Evolutionary conservation across 495 filamentous ascomycete genomes (phyloP), one percentile per base, ranked within the genome.

Genomic region (Podospora fimiseda): DNA sequence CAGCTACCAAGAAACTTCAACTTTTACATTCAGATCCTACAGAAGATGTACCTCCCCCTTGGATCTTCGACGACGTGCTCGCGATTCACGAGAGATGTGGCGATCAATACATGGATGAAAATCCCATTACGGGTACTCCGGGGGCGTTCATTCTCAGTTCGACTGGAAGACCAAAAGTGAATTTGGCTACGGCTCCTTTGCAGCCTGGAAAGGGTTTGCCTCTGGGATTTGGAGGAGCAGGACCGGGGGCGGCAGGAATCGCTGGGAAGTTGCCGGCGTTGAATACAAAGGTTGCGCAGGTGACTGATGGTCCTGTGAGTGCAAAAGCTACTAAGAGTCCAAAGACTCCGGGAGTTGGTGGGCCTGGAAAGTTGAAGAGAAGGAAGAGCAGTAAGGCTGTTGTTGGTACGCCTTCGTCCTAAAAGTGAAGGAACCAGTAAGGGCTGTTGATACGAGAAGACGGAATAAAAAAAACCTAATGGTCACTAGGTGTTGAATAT

Each of bases 21-120:
- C 52, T 13, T 52, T 50, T 39, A 60, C 64, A 59, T 11, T 56
- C 15, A 19, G 50, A 8, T 4, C 73, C 41, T 47, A 65, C 51
- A 33, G 74, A 72, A 58, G 53, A 62, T 14, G 63, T 65, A 7
- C 62, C 78, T 4, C 67, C 70, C 16, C 60, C 68, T n/a, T 79
- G 81, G 13, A 76, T 83, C 36, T 70, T 90, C 3, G 81, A 83
- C 48, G 84, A 93, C 52, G 78, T 84, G 0, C 80, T 89, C 44
- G 71, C 73, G 47, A 73, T 93, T 21, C 72, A 84, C 43, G 66
- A 83, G 14, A 76, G 77, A 33, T 84, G 82, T 51, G 81, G 79
- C 20, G 80, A 85, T 43, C 91, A 97, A 48, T 95, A 81, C 67
- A 90, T 93, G 82, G 90, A 98, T 67, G 90, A 95, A 65, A 93